Evolutionary conservation across 805 yeast species (phyloP).

Genomic region (Metschnikowia dekortorum): DNA sequence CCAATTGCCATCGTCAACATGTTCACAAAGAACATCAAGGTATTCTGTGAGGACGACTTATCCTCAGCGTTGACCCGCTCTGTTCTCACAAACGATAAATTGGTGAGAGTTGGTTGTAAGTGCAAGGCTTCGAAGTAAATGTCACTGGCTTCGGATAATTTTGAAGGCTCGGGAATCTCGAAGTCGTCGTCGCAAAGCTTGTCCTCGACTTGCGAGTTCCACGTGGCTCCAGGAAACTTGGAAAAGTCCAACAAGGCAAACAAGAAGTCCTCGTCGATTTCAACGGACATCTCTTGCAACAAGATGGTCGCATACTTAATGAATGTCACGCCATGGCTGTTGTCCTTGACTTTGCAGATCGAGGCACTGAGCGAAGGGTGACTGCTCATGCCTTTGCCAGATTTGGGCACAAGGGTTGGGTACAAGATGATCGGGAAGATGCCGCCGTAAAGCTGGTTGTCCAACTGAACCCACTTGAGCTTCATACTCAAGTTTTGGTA

Average conservation of each 20-base stretch:
- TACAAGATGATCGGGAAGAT: slow-evolving; percentile 82
- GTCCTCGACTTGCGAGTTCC: slow-evolving; percentile 48
- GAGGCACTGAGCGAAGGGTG: slow-evolving; percentile 93
- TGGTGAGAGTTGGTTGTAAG: slow-evolving; percentile 85
- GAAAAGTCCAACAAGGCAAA: slow-evolving; percentile 77
- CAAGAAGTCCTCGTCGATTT: slow-evolving; percentile 89
- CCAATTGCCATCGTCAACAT: slow-evolving; percentile 95
- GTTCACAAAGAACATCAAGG: slow-evolving; percentile 74
- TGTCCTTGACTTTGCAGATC: slow-evolving; percentile 78
- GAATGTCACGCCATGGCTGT: slow-evolving; percentile 82
- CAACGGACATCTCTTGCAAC: slow-evolving; percentile 87
- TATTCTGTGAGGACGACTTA: slow-evolving; percentile 55
- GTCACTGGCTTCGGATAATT: slow-evolving; percentile 56
- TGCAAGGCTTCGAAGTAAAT: slow-evolving; percentile 90
- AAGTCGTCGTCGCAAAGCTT: slow-evolving; percentile 57
- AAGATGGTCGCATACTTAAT: slow-evolving; percentile 88
- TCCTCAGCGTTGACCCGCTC: slow-evolving; percentile 70
- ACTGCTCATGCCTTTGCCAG: slow-evolving; percentile 72
- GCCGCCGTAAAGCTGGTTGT: slow-evolving; percentile 86
- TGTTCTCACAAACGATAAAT: slow-evolving; percentile 86
- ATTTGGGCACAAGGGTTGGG: slow-evolving; percentile 86
- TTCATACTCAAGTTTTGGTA: slow-evolving; percentile 78
- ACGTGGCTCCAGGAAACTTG: slow-evolving; percentile 77
- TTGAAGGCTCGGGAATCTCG: slow-evolving; percentile 68
- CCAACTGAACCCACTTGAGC: slow-evolving; percentile 92